phyloP scores from a whole-genome alignment of 2,329 filamentous ascomycete species.

The Colletotrichum sansevieriae region DNA sequence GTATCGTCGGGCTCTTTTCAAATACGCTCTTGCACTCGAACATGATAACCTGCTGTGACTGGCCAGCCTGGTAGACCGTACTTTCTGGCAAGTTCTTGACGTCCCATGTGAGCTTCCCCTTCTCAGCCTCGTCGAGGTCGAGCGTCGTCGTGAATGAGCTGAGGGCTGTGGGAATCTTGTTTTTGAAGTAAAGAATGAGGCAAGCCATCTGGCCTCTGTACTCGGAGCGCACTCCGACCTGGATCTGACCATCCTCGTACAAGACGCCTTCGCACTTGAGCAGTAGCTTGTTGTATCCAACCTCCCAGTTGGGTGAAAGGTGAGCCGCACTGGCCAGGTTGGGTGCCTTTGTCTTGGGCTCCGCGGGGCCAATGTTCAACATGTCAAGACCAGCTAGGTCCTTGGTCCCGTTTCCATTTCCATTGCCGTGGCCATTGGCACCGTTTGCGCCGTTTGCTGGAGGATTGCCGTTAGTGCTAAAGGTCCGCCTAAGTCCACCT shows the following conservation, averaged over 20 bases:
- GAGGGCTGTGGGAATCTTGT: slow-evolving; percentile 88
- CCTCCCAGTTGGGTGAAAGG: slow-evolving; percentile 93
- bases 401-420: slow-evolving; percentile 64
- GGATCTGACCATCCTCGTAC: slow-evolving; percentile 95
- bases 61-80: slow-evolving; percentile 77
- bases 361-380: slow-evolving; percentile 68
- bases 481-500: slow-evolving; percentile 86
- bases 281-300: slow-evolving; percentile 86
- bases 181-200: slow-evolving; percentile 94
- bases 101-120: slow-evolving; percentile 81
- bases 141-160: slow-evolving; percentile 95
- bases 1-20: slow-evolving; percentile 86
- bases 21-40: slow-evolving; percentile 90
- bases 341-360: slow-evolving; percentile 74
- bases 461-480: slow-evolving; percentile 71
- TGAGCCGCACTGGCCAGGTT: slow-evolving; percentile 95
- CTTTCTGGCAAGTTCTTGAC: slow-evolving; percentile 91
- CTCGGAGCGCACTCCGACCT: slow-evolving; percentile 91
- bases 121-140: slow-evolving; percentile 79
- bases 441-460: slow-evolving; percentile 62
- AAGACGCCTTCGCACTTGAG: slow-evolving; percentile 86
- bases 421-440: slow-evolving; percentile 64
- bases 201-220: slow-evolving; percentile 97
- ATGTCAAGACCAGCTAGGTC: slow-evolving; percentile 90
- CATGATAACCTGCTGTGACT: slow-evolving; percentile 94